Base-by-base conservation (phyloP, 495 filamentous ascomycete genomes). In the Aeminium ludgeri region DNA sequence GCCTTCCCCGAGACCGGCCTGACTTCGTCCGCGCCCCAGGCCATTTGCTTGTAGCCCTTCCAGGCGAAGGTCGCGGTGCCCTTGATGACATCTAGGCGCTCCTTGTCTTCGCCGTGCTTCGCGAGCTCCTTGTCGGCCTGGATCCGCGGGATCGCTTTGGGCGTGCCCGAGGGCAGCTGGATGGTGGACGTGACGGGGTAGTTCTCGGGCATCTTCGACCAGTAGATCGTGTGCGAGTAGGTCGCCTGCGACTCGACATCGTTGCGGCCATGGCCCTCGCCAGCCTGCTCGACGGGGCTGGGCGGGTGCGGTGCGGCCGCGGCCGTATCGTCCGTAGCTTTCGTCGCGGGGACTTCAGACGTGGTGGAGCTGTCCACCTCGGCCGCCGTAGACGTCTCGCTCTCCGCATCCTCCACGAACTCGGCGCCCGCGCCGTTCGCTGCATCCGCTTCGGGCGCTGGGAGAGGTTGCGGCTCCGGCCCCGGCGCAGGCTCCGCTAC, bases 71-170 rank as follows among this genome's bases (percentile, higher is more conserved):
- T 38, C 36, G 59, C 52, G 1, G 57, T 53, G 10, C 53, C 45
- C 41, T 53, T 56, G 32, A 66, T 66, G 5, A 66, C 61, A n/a
- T 67, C 63, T 11, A 54, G 36, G 10, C 46, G 36, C 33, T 49
- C 40, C 10, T 27, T 38, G 28, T 55, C 52, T 1, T 38, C 38
- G 10, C 38, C 38, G 10, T n/a, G 8, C 18, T 43, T 40, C 1
- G 38, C 44, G 3, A 38, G 36, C 25, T 50, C 35, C n/a, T 50
- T 42, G 16, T 34, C 44, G 0, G 62, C 57, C 58, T 97, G 91
- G 25, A 97, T 73, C 49, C 67, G 68, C 1, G 82, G 82, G 15
- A 95, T 76, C 0, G 64, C 19, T 53, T 75, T 77, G 1, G 81
- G 65, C 20, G 65, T 65, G 20, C 74, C 79, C 16, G 74, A 76